A percentile compares a stretch with the other conserved stretches of the same genome.
Evolutionary conservation across 148 eudicot species (phyloP).

Genomic region (Chenopodium suecicum): DNA sequence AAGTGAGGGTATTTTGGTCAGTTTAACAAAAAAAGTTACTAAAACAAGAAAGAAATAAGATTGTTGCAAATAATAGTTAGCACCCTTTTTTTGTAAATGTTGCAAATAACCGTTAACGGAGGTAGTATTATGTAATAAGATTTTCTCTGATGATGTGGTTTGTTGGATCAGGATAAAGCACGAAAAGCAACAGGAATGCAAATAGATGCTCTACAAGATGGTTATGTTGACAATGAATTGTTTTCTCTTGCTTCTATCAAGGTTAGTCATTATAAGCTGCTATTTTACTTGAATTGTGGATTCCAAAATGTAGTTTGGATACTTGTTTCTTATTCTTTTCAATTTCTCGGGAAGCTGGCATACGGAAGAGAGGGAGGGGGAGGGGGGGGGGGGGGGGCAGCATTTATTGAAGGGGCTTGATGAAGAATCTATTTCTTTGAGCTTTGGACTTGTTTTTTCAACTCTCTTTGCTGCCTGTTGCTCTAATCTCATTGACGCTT

Average conservation of each 20-base stretch:
- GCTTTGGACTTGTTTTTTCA: too few species aligned
- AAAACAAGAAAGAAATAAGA: too few species aligned
- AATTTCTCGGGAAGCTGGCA: too few species aligned
- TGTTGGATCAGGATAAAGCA: constrained; percentile 67
- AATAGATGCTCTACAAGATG: constrained; percentile 73
- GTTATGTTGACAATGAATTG: constrained; percentile 70
- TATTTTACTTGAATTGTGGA: not conserved
- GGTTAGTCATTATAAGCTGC: constrained; percentile 40
- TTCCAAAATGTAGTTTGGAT: not conserved
- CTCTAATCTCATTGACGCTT: too few species aligned
- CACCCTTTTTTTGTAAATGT: too few species aligned
- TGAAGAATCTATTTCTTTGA: not conserved
- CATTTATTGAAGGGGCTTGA: not conserved
- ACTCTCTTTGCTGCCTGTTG: too few species aligned
- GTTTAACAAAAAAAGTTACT: too few species aligned
- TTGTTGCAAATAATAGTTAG: too few species aligned
- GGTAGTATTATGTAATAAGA: not conserved
- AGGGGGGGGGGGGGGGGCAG: too few species aligned
- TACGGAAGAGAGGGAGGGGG: too few species aligned
- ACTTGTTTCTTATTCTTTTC: not conserved
- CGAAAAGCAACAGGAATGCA: constrained; percentile 78
- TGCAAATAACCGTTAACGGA: too few species aligned
- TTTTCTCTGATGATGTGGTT: constrained; percentile 3
- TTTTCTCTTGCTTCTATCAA: constrained; percentile 80
- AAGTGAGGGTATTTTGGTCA: too few species aligned